Percentiles rank a stretch among this genome's conserved stretches.
Conservation (phyloP, 257 asterid species). For the Eustoma russellianum region DNA sequence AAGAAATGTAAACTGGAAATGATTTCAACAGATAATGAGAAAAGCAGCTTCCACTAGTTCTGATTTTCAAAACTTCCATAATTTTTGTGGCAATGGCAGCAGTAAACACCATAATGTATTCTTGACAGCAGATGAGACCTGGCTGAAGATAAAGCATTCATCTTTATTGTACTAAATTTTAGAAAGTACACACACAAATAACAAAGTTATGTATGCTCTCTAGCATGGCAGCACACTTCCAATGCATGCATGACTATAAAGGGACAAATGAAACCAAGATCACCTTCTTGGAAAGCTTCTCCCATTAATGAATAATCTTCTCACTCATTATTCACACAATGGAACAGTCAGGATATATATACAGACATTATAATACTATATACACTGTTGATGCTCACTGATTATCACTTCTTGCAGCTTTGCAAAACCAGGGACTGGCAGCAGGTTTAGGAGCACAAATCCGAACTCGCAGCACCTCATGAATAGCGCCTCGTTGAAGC, state of each 20-base stretch:
- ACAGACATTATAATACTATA: not conserved
- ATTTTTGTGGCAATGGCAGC: too few relatives aligned
- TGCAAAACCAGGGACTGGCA: conserved; percentile 44
- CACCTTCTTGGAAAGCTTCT: not conserved
- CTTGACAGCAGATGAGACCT: too few relatives aligned
- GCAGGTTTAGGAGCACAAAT: conserved; percentile 44
- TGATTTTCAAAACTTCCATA: not conserved
- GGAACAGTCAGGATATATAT: not conserved
- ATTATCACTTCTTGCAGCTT: conserved; percentile 21
- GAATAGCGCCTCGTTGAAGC: conserved; percentile 69
- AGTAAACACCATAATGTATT: too few relatives aligned
- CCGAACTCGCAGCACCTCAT: conserved; percentile 73
- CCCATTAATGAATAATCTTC: conserved; percentile 1
- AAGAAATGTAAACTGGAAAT: too few relatives aligned
- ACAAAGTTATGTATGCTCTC: not conserved
- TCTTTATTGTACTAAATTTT: not conserved
- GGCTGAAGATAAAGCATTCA: too few relatives aligned
- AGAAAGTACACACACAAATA: not conserved
- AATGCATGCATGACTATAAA: not conserved
- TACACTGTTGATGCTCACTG: conserved; percentile 2
- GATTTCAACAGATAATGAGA: not conserved
- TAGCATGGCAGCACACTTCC: not conserved
- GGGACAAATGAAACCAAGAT: not conserved
- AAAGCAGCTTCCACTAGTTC: not conserved
- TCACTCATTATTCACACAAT: not conserved